Evolutionary conservation across 1,284 basidiomycete species (phyloP).

Genomic region (Pyrrhoderma noxium): DNA sequence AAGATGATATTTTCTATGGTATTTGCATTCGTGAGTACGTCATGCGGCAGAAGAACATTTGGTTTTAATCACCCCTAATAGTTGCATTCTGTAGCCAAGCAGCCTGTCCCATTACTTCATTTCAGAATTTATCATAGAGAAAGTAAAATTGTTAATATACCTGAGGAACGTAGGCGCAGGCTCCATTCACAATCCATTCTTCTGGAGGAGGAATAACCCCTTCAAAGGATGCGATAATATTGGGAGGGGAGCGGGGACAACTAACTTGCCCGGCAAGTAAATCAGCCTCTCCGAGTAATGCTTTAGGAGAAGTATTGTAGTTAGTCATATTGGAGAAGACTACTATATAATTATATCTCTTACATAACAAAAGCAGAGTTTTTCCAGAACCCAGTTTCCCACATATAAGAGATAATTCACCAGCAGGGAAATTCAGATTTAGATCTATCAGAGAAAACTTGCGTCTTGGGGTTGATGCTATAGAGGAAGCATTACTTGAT

Average conservation of each 20-base stretch:
- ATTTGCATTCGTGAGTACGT: too few species aligned
- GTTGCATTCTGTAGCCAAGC: conserved; percentile 90
- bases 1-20: conserved; percentile 84
- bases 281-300: conserved; percentile 88
- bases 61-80: conserved; percentile 62
- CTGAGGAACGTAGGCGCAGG: conserved; percentile 93
- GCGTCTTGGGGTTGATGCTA: conserved; percentile 62
- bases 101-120: conserved; percentile 28
- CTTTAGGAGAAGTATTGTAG: too few species aligned
- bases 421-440: conserved; percentile 68
- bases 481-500: conserved; percentile 38
- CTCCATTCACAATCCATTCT: conserved; percentile 70
- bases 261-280: conserved; percentile 71
- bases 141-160: conserved; percentile 26
- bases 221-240: conserved; percentile 59
- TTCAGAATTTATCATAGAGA: background rate
- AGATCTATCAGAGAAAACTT: conserved; percentile 82
- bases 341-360: conserved; percentile 19
- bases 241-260: conserved; percentile 79
- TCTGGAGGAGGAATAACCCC: conserved; percentile 36
- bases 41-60: too few species aligned
- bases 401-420: conserved; percentile 75
- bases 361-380: conserved; percentile 69
- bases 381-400: conserved; percentile 81
- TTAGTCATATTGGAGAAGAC: conserved; percentile 13